phyloP scores from a whole-genome alignment of 345 rosid genomes.

The Orychophragmus violaceus region DNA sequence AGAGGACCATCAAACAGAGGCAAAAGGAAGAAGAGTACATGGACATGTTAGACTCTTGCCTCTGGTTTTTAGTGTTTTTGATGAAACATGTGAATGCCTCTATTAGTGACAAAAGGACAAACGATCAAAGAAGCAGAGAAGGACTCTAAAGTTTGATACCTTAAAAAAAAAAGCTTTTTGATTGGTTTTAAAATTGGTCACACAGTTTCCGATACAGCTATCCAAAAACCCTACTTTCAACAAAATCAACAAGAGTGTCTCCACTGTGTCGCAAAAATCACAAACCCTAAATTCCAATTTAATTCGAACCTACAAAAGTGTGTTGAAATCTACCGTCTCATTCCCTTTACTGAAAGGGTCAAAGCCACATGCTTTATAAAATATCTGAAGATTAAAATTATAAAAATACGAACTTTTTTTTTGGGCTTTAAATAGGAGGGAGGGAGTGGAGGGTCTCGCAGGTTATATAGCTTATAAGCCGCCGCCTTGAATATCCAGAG shows the following conservation, averaged over 20 bases:
- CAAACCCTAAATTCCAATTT: conserved; percentile 2
- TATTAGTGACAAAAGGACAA: conserved; percentile 5
- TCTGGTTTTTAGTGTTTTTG: not conserved
- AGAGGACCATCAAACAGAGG: conserved; percentile 4
- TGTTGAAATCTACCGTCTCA: not conserved
- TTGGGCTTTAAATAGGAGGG: conserved; percentile 23
- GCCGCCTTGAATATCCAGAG: conserved; percentile 29
- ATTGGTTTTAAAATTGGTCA: conserved; percentile 1
- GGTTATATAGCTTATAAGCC: conserved; percentile 28
- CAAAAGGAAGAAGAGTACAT: not conserved
- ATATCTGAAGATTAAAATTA: not conserved
- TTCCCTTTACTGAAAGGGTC: not conserved
- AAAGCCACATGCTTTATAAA: not conserved
- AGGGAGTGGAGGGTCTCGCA: conserved; percentile 16
- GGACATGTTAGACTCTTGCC: not conserved
- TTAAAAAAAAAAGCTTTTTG: not conserved
- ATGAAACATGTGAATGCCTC: conserved; percentile 14
- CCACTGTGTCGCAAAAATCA: not conserved
- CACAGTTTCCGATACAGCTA: not conserved
- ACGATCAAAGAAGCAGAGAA: not conserved
- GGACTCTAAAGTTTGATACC: conserved; percentile 5
- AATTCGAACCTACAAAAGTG: not conserved
- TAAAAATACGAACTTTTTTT: not conserved
- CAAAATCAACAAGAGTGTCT: not conserved
- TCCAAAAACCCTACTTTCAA: conserved; percentile 9